Evolutionary conservation across 169 alveolate genomes (phyloP).

Genomic region (Cryptosporidium muris): DNA sequence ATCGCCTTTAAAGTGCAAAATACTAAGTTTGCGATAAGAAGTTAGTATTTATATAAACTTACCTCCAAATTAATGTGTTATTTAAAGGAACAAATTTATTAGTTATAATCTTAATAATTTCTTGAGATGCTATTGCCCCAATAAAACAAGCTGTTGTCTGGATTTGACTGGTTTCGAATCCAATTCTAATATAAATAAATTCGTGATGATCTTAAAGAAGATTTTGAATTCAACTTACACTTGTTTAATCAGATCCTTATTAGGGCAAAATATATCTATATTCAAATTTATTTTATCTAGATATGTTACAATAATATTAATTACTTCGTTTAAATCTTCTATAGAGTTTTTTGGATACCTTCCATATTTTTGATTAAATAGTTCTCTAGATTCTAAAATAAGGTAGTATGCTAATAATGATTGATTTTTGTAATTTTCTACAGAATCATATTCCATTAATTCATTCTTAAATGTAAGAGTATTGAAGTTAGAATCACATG

Average conservation of each 20-base stretch:
- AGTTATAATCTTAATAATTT: conserved; percentile 26
- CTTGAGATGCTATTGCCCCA: conserved; percentile 56
- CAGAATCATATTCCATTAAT: no score
- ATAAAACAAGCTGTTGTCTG: conserved; percentile 50
- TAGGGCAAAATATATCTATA: background rate
- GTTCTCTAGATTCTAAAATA: no score
- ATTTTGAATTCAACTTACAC: background rate
- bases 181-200: background rate
- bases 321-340: background rate
- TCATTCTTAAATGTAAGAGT: no score
- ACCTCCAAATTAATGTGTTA: conserved; percentile 57
- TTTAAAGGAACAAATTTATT: conserved; percentile 56
- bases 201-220: background rate
- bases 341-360: background rate
- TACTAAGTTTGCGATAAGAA: no score
- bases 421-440: no score
- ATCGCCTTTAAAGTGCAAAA: no score
- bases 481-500: background rate
- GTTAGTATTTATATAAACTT: background rate
- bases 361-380: background rate
- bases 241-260: background rate
- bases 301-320: background rate
- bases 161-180: conserved; percentile 9
- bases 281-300: background rate
- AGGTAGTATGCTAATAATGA: no score